A percentile compares a stretch with the other conserved stretches of the same genome.
These are phyloP conservation scores for Oxytropis ochrocephala DNA, from an alignment of 306 rosid genomes.

Conservation along the genomic window DNA sequence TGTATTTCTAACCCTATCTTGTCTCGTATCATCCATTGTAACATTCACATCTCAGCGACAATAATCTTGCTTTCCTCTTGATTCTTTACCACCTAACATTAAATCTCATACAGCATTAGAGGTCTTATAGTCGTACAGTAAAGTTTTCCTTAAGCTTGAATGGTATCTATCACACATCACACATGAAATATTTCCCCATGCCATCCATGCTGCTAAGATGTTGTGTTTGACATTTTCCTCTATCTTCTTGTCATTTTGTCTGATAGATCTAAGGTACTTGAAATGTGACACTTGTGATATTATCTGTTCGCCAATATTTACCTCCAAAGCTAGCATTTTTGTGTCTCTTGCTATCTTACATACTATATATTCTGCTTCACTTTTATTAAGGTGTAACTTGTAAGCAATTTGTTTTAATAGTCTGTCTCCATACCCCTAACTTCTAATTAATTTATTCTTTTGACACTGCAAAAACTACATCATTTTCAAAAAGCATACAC, in stretches of 20 bases:
- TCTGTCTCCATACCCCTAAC: not conserved
- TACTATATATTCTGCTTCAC: not conserved
- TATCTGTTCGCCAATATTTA: too few relatives aligned
- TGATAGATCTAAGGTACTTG: not conserved
- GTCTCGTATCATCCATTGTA: not conserved
- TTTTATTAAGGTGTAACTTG: not conserved
- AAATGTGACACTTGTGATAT: not conserved
- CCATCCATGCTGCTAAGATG: not conserved
- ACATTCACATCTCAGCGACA: not conserved
- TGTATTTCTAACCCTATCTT: not conserved
- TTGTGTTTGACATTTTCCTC: not conserved
- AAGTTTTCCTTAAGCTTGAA: not conserved
- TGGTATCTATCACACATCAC: not conserved
- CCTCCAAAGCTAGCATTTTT: not conserved
- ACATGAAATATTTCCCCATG: not conserved
- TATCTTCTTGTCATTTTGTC: not conserved
- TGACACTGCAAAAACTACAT: not conserved
- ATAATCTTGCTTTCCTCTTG: not conserved
- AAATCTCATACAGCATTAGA: not conserved
- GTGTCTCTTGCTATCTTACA: not conserved
- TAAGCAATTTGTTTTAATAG: not conserved
- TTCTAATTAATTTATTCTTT: not conserved
- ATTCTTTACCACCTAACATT: not conserved
- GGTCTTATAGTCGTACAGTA: not conserved
- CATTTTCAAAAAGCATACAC: not conserved